A percentile compares a stretch with the other conserved stretches of the same genome.
These are phyloP conservation scores for Brassica nigra DNA, from an alignment of 345 rosid genomes.

Conservation along the genomic window DNA sequence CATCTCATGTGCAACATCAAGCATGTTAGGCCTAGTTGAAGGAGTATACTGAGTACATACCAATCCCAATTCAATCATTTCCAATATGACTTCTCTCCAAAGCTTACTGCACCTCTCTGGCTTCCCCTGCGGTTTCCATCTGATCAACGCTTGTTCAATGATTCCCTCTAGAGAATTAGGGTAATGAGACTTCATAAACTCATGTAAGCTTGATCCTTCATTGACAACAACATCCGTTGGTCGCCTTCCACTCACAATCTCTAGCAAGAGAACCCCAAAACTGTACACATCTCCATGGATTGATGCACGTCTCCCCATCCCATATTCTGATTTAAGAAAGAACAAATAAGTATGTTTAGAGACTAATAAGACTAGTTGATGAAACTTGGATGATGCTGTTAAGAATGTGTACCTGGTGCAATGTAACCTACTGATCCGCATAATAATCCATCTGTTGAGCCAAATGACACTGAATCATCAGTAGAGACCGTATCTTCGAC, in stretches of 20 bases:
- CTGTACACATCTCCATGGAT: constrained; percentile 87
- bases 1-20: constrained; percentile 75
- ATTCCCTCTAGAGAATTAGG: constrained; percentile 61
- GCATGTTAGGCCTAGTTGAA: constrained; percentile 80
- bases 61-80: constrained; percentile 78
- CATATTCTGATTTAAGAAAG: constrained; percentile 59
- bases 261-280: constrained; percentile 78
- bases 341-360: neutral
- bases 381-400: neutral
- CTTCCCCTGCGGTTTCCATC: constrained; percentile 45
- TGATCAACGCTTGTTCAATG: constrained; percentile 56
- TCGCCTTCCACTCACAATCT: constrained; percentile 67
- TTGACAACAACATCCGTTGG: constrained; percentile 66
- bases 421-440: constrained; percentile 94
- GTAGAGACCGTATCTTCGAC: constrained; percentile 41
- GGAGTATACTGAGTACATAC: constrained; percentile 78
- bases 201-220: constrained; percentile 73
- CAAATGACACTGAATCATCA: constrained; percentile 58
- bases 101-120: constrained; percentile 40
- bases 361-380: neutral
- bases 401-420: constrained; percentile 68
- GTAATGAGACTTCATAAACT: constrained; percentile 74
- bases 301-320: constrained; percentile 78
- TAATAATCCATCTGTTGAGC: constrained; percentile 70
- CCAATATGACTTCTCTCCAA: constrained; percentile 67